Evolutionary conservation across 192 early-diverging fungal species (phyloP).

Genomic region (Helicostylum pulchrum): DNA sequence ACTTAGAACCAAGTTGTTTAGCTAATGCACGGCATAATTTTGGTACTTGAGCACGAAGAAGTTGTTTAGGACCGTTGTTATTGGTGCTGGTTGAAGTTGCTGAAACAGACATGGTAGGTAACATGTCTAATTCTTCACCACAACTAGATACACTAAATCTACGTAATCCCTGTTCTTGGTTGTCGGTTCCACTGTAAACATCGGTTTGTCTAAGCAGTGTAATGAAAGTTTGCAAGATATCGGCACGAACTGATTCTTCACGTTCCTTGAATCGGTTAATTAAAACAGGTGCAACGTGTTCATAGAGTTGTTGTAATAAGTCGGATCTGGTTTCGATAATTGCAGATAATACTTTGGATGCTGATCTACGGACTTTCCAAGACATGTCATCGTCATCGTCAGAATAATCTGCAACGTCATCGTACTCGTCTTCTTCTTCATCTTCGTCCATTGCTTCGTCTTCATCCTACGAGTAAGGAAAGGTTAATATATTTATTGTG

Average conservation of each 20-base stretch:
- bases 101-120: neutral
- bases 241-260: constrained; percentile 81
- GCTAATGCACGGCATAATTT: constrained; percentile 60
- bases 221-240: constrained; percentile 72
- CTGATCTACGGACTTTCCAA: constrained; percentile 85
- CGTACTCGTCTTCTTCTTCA: constrained; percentile 57
- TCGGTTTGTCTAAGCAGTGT: constrained; percentile 60
- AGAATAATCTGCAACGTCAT: constrained; percentile 70
- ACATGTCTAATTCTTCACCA: neutral
- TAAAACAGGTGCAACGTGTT: constrained; percentile 66
- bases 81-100: neutral
- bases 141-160: neutral
- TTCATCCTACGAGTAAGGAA: constrained; percentile 38
- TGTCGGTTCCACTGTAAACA: constrained; percentile 41
- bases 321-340: constrained; percentile 73
- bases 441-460: constrained; percentile 60
- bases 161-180: neutral
- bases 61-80: constrained; percentile 37
- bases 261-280: constrained; percentile 79
- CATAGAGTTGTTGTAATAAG: constrained; percentile 59
- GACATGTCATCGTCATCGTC: constrained; percentile 86
- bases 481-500: neutral
- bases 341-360: constrained; percentile 67
- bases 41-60: constrained; percentile 62
- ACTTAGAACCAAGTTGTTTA: constrained; percentile 71